Conservation (phyloP, 768 basidiomycete genomes). For the Mycena sanguinolenta region DNA sequence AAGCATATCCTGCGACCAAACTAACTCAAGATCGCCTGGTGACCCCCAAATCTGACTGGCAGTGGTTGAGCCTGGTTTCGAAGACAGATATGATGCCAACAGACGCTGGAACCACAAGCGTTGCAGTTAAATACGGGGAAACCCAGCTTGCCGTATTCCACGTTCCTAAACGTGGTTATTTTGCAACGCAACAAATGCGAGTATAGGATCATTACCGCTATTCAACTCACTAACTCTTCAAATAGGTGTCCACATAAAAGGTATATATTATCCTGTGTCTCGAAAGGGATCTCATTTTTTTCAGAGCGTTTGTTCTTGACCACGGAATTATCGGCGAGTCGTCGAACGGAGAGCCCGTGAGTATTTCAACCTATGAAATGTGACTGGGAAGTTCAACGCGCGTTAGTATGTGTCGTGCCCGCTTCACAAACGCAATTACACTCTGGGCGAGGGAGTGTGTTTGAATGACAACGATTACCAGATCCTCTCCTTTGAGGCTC, state of each 20-base stretch:
- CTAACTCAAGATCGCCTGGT: conserved; percentile 53
- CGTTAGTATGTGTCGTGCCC: conserved; percentile 60
- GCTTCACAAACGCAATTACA: conserved; percentile 77
- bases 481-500: conserved; percentile 73
- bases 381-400: conserved; percentile 22
- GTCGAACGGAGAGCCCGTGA: conserved; percentile 64
- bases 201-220: conserved; percentile 13
- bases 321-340: conserved; percentile 80
- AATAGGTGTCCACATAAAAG: conserved; percentile 54
- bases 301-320: conserved; percentile 73
- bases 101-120: conserved; percentile 61
- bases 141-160: conserved; percentile 79
- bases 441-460: conserved; percentile 67
- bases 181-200: conserved; percentile 76
- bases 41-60: conserved; percentile 66
- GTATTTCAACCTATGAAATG: conserved; percentile 36
- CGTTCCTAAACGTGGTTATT: conserved; percentile 69
- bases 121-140: conserved; percentile 73
- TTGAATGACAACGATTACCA: conserved; percentile 70
- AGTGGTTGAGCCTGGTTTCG: conserved; percentile 65
- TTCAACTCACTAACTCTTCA: neutral
- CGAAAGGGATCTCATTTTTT: neutral
- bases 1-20: conserved; percentile 63
- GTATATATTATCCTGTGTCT: conserved; percentile 11
- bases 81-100: conserved; percentile 63